Evolutionary conservation across 176 grass and related monocot species (phyloP), one percentile per base, ranked within the genome.

Genomic region (Ensete ventricosum): DNA sequence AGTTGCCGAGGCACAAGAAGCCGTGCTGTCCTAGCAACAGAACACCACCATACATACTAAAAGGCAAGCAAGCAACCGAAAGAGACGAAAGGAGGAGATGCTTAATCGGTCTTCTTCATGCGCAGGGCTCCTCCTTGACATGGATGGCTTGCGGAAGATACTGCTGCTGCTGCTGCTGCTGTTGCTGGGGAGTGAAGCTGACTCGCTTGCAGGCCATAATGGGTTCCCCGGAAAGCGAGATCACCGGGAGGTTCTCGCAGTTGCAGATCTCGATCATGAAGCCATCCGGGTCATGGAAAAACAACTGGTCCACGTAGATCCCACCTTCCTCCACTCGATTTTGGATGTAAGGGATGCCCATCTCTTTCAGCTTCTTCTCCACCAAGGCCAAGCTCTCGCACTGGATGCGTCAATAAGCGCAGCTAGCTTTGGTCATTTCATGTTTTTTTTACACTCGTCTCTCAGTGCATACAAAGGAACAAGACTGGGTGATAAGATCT

Each of bases 201-300:
- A 9, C 80, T 2, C 84, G 84, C 71, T 89, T 96, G 84, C 87
- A 89, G 4, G 73, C 73, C 1, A 67, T 73, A 20, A 43, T 29
- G 19, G 50, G 52, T 23, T 80, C 22, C 59, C 82, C 71, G 22
- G 71, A 80, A 19, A 96, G 83, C 7, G 92, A 86, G 52, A 96
- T 59, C 23, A 91, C 50, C 22, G 92, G 92, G 51, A 96, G 76
- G 71, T 88, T 91, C 64, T 96, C 88, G 68, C 92, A 96, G 50
- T 87, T 89, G 88, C 92, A 96, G 63, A 96, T 79, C 79, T 96
- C 92, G 77, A 96, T 76, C 92, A 96, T 96, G 83, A 89, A 91
- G 55, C 92, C 86, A 69, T 96, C 92, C 21, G 92, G 92, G 65
- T 96, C 92, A 73, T 96, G 92, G 84, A 96, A 96, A 83, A 96